Base-by-base conservation (phyloP, 2,329 filamentous ascomycete species). In the Aspergillus proliferans region DNA sequence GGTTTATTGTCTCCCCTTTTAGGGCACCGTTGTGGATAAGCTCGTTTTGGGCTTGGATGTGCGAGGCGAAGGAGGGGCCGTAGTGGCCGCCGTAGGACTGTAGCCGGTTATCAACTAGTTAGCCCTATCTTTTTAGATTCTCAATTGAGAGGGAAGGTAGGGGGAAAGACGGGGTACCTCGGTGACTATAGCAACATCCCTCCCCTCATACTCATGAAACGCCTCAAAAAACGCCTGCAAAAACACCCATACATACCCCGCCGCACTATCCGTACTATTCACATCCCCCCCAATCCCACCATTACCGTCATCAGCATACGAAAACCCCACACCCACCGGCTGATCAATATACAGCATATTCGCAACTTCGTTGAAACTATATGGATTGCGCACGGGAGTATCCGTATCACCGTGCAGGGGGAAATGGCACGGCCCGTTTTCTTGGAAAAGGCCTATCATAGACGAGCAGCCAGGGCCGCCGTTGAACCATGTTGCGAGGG, bases 301-400 rank as follows among this genome's bases (percentile, higher is more conserved):
- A 19, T 10, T 10, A n/a, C 21, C 40, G 24, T 26, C 42, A 6
- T 47, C 52, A 36, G 61, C 66, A 59, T 80, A 81, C 1, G 74
- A 78, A 54, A 80, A 75, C 3, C 79, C 79, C 7, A 76, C 73
- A n/a, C 75, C 72, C 6, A 73, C 74, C 15, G 78, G 83, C 60
- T 85, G 76, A 54, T 86, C 83, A 55, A 87, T 77, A 64, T 84
- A 87, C 10, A 87, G 75, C 73, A 86, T 78, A 58, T 85, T 85
- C 54, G 75, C 77, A 19, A 76, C 73, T 56, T 79, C 78, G 52
- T 80, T 82, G 76, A 80, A 85, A 3, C 80, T 79, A 63, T 77
- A 78, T 0, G 69, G 65, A 54, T 79, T 79, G 49, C 72, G 51
- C 4, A 66, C 67, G 1, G 76, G 74, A 41, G 60, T 69, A 3